Evolutionary conservation across 1,139 yeast species (phyloP).

Genomic region (Debaryomyces coudertii): DNA sequence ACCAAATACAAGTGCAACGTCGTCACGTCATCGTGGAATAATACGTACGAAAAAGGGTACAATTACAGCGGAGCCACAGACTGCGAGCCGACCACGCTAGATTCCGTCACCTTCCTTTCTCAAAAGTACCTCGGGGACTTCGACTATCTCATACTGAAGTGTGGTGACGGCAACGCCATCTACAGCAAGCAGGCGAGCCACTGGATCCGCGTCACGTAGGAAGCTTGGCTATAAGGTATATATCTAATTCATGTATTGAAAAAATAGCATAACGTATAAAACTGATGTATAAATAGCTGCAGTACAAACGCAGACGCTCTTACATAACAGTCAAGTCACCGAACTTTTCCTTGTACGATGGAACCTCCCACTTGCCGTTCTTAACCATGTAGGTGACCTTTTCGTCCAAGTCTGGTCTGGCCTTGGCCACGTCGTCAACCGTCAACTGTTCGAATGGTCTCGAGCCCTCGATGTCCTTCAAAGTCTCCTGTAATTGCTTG

Average conservation of each 20-base stretch:
- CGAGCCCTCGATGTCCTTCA: conserved; percentile 92
- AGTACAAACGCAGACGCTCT: conserved; percentile 14
- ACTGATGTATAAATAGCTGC: conserved; percentile 1
- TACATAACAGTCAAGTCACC: conserved; percentile 96
- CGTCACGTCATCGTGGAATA: conserved; percentile 39
- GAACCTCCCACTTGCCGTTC: conserved; percentile 98
- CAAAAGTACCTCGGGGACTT: conserved; percentile 18
- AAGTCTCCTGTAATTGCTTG: conserved; percentile 80
- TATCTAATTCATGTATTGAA: conserved; percentile 6
- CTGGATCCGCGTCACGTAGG: conserved; percentile 10
- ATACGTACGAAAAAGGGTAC: conserved; percentile 35
- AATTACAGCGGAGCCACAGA: conserved; percentile 16
- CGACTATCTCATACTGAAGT: conserved; percentile 19
- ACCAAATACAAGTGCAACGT: conserved; percentile 32
- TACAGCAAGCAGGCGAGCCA: conserved; percentile 8
- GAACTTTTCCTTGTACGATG: conserved; percentile 97
- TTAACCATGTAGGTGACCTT: conserved; percentile 94
- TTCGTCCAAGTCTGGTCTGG: conserved; percentile 96
- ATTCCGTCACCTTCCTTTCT: conserved; percentile 20
- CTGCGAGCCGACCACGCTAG: conserved; percentile 11
- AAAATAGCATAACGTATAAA: conserved; percentile 2
- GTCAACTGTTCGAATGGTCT: conserved; percentile 98
- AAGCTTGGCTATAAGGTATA: background rate
- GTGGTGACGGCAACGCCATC: background rate
- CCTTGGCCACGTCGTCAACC: conserved; percentile 90